These are phyloP conservation scores for Lolium perenne DNA, from an alignment of 176 grass and related monocot species.

Conservation along the genomic window DNA sequence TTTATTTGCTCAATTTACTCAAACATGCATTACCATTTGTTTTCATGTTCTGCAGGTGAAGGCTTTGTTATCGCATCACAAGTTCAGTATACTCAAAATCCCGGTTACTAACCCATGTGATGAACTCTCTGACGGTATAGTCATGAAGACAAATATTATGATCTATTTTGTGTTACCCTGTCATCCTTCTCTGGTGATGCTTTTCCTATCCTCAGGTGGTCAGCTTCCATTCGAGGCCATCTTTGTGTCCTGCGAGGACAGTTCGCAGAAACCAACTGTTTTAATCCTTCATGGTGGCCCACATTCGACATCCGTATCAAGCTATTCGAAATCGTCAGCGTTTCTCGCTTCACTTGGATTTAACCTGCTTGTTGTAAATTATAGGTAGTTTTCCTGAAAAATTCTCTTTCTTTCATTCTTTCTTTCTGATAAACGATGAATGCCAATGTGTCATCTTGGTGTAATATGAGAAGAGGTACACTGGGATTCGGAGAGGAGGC, in stretches of 20 bases:
- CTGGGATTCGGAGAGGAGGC: conserved; percentile 87
- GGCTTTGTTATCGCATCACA: conserved; percentile 57
- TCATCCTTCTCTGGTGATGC: not conserved
- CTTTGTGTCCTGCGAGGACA: conserved; percentile 70
- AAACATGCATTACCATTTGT: conserved; percentile 29
- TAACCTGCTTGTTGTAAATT: conserved; percentile 84
- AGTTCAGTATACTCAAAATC: conserved; percentile 74
- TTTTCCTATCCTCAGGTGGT: conserved; percentile 53
- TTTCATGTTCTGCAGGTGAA: conserved; percentile 49
- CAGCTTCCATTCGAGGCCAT: conserved; percentile 79
- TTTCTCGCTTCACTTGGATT: conserved; percentile 88
- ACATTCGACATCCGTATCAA: conserved; percentile 76
- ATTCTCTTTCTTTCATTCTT: no score
- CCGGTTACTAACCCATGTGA: conserved; percentile 54
- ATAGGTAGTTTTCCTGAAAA: conserved; percentile 57
- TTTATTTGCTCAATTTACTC: conserved; percentile 8
- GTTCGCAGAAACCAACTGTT: conserved; percentile 58
- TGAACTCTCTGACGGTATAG: conserved; percentile 65
- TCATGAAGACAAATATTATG: not conserved
- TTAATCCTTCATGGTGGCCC: conserved; percentile 88
- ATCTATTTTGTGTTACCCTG: not conserved
- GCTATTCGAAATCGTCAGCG: conserved; percentile 71
- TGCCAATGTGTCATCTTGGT: conserved; percentile 7
- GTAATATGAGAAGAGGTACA: conserved; percentile 56
- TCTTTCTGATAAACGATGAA: not conserved